Evolutionary conservation across 2,329 filamentous ascomycete genomes (phyloP), one percentile per base, ranked within the genome.

Genomic region (Phaeosphaeriaceae sp.): DNA sequence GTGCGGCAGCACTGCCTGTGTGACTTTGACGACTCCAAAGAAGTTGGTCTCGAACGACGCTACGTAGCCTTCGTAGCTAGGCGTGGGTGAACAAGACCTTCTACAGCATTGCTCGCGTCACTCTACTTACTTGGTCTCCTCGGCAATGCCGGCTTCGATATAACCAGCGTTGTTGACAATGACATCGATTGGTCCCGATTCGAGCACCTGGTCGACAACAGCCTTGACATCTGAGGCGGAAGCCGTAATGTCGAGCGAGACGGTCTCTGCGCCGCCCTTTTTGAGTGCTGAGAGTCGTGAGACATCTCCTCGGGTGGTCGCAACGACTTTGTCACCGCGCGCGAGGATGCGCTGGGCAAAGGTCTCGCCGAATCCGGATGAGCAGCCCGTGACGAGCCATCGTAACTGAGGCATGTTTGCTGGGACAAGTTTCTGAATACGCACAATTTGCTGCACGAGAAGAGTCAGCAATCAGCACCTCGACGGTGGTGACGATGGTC

Each of bases 361-460:
- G 44, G 76, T 71, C 5, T 75, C 73, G 7, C 85, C 85, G 57
- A 86, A 82, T 51, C 85, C 84, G 19, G 80, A 83, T 21, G 82
- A 83, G 47, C 79, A 79, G 24, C 82, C 84, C 11, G 80, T 81
- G 66, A 86, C 81, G 72, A 87, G 81, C 84, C 85, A 86, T 6
- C 36, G 36, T 40, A n/a, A 15, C 3, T 40, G 13, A 40, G 36
- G 36, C 36, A 52, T 40, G 24, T 52, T 40, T 52, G 46, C 36
- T 27, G 9, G n/a, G n/a, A n/a, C n/a, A n/a, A n/a, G n/a, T n/a
- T n/a, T n/a, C n/a, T n/a, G 25, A 27, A 5, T 27, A 27, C 9
- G 9, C 25, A 27, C 25, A 27, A 27, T 5, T 27, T 27, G 9
- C 4, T 27, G 4, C 25, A 27, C 25, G 25, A 27, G 25, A 27